These are phyloP conservation scores for Fomitopsis pinicola DNA, from an alignment of 1,284 basidiomycete species.

Conservation along the genomic window DNA sequence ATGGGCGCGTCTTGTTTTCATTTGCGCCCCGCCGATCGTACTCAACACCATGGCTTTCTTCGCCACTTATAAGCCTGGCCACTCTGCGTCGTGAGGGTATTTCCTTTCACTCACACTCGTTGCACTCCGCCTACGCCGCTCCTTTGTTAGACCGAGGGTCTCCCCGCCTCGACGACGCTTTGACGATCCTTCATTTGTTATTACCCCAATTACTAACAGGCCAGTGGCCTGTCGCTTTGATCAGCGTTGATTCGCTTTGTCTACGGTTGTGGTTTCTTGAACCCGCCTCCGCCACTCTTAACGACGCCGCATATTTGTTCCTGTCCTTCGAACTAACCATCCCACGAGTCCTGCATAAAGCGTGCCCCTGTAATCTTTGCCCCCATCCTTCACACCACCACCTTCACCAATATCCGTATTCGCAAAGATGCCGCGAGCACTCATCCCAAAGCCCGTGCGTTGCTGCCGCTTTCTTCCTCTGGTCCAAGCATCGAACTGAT, in stretches of 20 bases:
- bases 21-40: neutral
- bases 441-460: neutral
- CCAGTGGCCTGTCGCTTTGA: conserved; percentile 1
- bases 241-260: conserved; percentile 4
- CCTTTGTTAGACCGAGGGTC: neutral
- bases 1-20: conserved; percentile 1
- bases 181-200: neutral
- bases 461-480: too few species aligned
- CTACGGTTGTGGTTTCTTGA: neutral
- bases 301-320: conserved; percentile 1
- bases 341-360: neutral
- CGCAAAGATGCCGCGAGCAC: neutral
- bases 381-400: neutral
- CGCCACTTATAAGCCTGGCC: neutral
- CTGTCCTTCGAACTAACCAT: neutral
- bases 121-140: neutral
- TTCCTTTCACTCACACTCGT: conserved; percentile 1
- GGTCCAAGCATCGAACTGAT: neutral
- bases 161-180: neutral
- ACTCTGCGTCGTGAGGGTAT: neutral
- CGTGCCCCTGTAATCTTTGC: conserved; percentile 7
- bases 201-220: neutral
- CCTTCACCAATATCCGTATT: neutral
- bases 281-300: neutral
- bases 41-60: neutral